Percentiles rank a stretch among this genome's conserved stretches.
phyloP scores from a whole-genome alignment of 352 stramenopile species.

The Phytophthora ramorum region DNA sequence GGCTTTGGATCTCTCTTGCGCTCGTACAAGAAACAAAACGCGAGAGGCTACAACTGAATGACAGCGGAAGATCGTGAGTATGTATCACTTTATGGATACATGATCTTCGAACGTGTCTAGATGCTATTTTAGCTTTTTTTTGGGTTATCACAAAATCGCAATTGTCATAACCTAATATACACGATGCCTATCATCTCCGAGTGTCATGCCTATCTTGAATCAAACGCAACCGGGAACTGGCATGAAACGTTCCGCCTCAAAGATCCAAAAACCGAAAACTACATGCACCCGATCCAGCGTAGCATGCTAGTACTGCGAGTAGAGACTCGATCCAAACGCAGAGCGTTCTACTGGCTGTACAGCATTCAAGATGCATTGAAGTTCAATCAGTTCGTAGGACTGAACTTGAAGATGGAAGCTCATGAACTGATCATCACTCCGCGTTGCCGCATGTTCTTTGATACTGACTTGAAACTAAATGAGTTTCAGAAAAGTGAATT shows the following conservation, averaged over 20 bases:
- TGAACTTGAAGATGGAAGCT: slow-evolving; percentile 9
- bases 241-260: slow-evolving; percentile 21
- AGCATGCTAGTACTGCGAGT: slow-evolving; percentile 17
- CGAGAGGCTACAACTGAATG: no score
- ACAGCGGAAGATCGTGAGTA: no score
- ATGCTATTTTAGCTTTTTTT: no score
- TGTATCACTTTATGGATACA: no score
- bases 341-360: slow-evolving; percentile 29
- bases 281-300: slow-evolving; percentile 5
- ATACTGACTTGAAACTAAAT: slow-evolving; percentile 8
- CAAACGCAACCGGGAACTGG: slow-evolving; percentile 10
- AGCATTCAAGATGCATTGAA: slow-evolving; percentile 10
- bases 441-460: slow-evolving; percentile 21
- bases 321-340: slow-evolving; percentile 1
- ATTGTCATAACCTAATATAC: no score
- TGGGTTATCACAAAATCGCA: no score
- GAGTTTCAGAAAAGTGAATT: not conserved
- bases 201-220: no score
- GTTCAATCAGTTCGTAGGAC: slow-evolving; percentile 19
- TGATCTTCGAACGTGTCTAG: no score
- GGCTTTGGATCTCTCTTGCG: no score
- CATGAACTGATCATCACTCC: slow-evolving; percentile 12
- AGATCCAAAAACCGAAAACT: no score
- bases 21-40: no score
- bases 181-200: no score